Evolutionary conservation across 306 rosid species (phyloP).

Genomic region (Medicago arabica): DNA sequence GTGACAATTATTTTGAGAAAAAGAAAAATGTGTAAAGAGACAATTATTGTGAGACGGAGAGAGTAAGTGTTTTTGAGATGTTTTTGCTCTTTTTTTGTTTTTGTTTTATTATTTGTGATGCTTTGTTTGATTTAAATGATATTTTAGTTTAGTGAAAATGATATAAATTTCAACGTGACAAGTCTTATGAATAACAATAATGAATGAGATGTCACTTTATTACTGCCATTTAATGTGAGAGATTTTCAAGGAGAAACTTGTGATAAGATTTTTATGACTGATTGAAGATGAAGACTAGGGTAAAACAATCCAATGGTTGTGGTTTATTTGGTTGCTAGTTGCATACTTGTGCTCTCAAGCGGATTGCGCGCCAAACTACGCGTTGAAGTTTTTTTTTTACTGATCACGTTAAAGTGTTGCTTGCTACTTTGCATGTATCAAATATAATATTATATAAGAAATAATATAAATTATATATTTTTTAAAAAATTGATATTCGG

Average conservation of each 20-base stretch:
- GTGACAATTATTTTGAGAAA: no score
- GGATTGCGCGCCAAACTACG: no score
- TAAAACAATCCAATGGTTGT: background rate
- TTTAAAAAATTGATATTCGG: no score
- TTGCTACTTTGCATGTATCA: no score
- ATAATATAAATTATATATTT: no score
- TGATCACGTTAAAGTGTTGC: no score
- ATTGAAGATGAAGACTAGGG: background rate
- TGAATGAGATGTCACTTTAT: background rate
- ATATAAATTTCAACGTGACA: background rate
- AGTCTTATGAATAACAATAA: background rate
- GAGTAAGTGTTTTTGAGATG: no score
- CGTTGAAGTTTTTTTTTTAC: no score
- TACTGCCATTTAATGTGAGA: conserved; percentile 4
- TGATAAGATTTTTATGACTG: background rate
- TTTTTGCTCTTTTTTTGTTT: background rate
- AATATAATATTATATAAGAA: no score
- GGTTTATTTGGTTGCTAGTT: background rate
- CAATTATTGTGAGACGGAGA: no score
- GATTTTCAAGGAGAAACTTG: background rate
- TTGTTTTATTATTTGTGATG: background rate
- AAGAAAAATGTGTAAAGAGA: no score
- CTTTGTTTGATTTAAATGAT: background rate
- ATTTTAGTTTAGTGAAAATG: background rate
- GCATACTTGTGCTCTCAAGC: no score